Percentiles rank a stretch among this genome's conserved stretches.
These are phyloP conservation scores for Penicillium sp. DNA, from an alignment of 2,329 filamentous ascomycete species.

Conservation along the genomic window DNA sequence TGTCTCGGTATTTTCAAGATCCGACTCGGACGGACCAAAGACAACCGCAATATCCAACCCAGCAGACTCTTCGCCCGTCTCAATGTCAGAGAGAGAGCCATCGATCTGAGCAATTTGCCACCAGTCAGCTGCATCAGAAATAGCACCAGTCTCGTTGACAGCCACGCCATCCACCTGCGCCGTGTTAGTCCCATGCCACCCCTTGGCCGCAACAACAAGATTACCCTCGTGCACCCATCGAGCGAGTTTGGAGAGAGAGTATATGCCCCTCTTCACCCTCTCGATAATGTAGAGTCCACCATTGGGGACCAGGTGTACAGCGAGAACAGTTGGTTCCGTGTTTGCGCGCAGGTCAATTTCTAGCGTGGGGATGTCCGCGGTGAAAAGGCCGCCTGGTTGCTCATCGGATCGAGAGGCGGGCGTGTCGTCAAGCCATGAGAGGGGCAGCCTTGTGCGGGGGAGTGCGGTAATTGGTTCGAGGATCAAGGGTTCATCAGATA, in stretches of 20 bases:
- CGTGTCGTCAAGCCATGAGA: constrained; percentile 42
- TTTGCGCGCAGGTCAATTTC: constrained; percentile 29
- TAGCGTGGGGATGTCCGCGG: constrained; percentile 37
- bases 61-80: constrained; percentile 21
- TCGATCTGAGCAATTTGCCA: constrained; percentile 37
- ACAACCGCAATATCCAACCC: constrained; percentile 31
- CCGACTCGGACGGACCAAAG: constrained; percentile 25
- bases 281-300: constrained; percentile 40
- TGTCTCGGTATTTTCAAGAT: constrained; percentile 2
- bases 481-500: constrained; percentile 35
- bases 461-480: constrained; percentile 38
- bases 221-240: constrained; percentile 39
- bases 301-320: constrained; percentile 30
- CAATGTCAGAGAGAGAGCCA: constrained; percentile 25
- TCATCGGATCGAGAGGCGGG: constrained; percentile 27
- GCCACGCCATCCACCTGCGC: constrained; percentile 3
- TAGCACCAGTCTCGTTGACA: background rate
- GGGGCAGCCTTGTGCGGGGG: constrained; percentile 37
- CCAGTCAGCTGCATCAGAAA: constrained; percentile 27
- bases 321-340: constrained; percentile 33
- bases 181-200: constrained; percentile 21
- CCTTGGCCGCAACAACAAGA: constrained; percentile 39
- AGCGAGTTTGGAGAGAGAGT: constrained; percentile 39
- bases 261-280: constrained; percentile 39
- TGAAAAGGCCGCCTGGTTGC: constrained; percentile 38